These are phyloP conservation scores for Rhodosporidiobolus sp. DNA, from an alignment of 768 basidiomycete species.

Conservation along the genomic window DNA sequence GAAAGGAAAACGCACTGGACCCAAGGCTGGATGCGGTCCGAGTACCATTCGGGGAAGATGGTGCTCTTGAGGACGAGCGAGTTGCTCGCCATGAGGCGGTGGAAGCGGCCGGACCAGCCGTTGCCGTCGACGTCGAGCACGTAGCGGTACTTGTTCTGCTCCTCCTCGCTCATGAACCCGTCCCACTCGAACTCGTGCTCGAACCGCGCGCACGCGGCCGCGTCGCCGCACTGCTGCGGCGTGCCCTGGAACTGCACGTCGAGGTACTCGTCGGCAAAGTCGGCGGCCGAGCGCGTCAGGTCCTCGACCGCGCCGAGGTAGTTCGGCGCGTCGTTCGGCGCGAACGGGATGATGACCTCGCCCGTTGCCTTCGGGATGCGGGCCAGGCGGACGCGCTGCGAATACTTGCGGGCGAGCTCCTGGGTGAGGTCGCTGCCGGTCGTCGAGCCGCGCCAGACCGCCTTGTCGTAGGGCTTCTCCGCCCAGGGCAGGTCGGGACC, in stretches of 20 bases:
- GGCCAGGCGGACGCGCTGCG: constrained; percentile 43
- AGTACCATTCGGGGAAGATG: constrained; percentile 50
- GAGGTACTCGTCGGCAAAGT: constrained; percentile 25
- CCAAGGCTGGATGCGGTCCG: constrained; percentile 93
- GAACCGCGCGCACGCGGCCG: constrained; percentile 15
- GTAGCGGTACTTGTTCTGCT: constrained; percentile 64
- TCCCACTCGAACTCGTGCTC: constrained; percentile 33
- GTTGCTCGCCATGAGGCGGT: constrained; percentile 50
- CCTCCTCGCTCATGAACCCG: constrained; percentile 25
- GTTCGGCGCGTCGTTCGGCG: constrained; percentile 8
- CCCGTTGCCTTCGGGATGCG: constrained; percentile 3
- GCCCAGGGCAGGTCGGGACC: constrained; percentile 46
- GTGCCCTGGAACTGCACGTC: constrained; percentile 32
- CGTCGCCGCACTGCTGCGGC: constrained; percentile 28
- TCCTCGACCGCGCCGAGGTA: constrained; percentile 2
- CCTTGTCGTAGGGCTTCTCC: constrained; percentile 49
- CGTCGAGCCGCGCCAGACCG: constrained; percentile 53
- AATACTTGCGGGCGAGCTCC: constrained; percentile 35
- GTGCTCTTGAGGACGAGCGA: constrained; percentile 37
- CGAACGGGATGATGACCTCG: constrained; percentile 10
- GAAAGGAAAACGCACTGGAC: constrained; percentile 47
- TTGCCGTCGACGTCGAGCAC: constrained; percentile 87
- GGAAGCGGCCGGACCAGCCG: constrained; percentile 78
- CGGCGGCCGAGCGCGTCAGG: not conserved
- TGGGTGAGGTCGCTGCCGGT: constrained; percentile 46